These are phyloP conservation scores for Sporisorium scitamineum DNA, from an alignment of 1,284 basidiomycete genomes.

Conservation along the genomic window DNA sequence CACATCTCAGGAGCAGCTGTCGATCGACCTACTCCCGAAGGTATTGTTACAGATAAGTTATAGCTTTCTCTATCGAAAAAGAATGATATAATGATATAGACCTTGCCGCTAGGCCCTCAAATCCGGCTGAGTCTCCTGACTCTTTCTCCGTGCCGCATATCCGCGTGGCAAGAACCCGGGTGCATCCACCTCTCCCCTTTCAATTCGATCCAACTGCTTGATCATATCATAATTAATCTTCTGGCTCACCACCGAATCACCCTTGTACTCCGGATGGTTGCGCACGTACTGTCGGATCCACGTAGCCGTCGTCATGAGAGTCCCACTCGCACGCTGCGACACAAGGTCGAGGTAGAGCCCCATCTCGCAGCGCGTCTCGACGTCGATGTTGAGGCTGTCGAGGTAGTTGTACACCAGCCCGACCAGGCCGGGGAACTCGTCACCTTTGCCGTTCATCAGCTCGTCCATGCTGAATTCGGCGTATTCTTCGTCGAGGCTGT, in stretches of 20 bases:
- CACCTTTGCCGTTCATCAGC: slow-evolving; percentile 89
- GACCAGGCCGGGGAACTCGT: slow-evolving; percentile 84
- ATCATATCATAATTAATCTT: slow-evolving; percentile 96
- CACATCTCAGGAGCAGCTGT: too few relatives aligned
- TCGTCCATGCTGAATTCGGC: slow-evolving; percentile 92
- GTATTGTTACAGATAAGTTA: too few relatives aligned
- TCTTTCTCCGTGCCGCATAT: slow-evolving; percentile 54
- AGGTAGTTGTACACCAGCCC: slow-evolving; percentile 87
- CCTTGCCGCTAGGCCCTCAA: slow-evolving; percentile 14
- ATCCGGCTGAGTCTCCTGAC: slow-evolving; percentile 44
- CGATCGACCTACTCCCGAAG: too few relatives aligned
- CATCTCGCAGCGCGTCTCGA: slow-evolving; percentile 77
- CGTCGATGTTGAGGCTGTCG: slow-evolving; percentile 84
- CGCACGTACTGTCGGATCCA: slow-evolving; percentile 95
- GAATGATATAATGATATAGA: slow-evolving; percentile 2
- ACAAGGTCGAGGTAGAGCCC: slow-evolving; percentile 70
- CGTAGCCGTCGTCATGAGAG: slow-evolving; percentile 87
- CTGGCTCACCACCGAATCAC: slow-evolving; percentile 88
- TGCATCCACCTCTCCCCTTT: slow-evolving; percentile 62
- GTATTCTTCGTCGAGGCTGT: slow-evolving; percentile 78
- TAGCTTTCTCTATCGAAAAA: too few relatives aligned
- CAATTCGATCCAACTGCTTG: slow-evolving; percentile 87
- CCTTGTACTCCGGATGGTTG: slow-evolving; percentile 87
- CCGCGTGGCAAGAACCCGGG: slow-evolving; percentile 65
- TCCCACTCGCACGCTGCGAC: slow-evolving; percentile 82